Evolutionary conservation across 768 basidiomycete genomes (phyloP), one percentile per base, ranked within the genome.

Genomic region (Russula abietina): DNA sequence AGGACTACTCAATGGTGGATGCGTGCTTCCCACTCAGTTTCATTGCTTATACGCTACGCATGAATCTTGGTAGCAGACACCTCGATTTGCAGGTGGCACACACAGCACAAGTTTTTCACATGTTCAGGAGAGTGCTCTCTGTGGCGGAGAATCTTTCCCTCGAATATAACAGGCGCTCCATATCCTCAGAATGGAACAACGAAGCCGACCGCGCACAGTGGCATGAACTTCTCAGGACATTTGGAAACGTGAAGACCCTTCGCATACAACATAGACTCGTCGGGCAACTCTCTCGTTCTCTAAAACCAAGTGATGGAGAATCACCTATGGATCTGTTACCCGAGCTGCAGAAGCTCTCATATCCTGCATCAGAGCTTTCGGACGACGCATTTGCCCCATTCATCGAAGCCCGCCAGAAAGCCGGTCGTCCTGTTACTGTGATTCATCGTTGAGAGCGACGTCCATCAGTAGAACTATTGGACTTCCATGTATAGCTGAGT

Each of bases 1-100:
- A 9, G 0, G 6, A 38, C 1, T 4, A 4, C 11, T 4, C 36
- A 7, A 0, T 0, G 1, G 8, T 57, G 17, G 0, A 4, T 1
- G 51, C 32, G 51, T 32, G 10, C 30, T 16, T 19, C 50, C 19
- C 3, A 32, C n/a, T 11, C 19, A 8, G 28, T 11, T 8, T 19
- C 30, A 22, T 2, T 4, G 12, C 24, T 24, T 19, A 10, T 10
- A 32, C 19, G 1, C 22, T 33, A 4, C 1, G 3, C 3, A 24
- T 48, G 24, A 5, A 1, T 12, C 12, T 49, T 1, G 3, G 12
- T 3, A 12, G n/a, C 26, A 17, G 24, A 33, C 10, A 52, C n/a
- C 51, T 52, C 4, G 19, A 32, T 12, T 22, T 2, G 30, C 51
- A 52, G 32, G n/a, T 52, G 32, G 30, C 19, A 7, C 32, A 11